Conservation (phyloP, 2,329 filamentous ascomycete species). For the Elsinoe arachidis region DNA sequence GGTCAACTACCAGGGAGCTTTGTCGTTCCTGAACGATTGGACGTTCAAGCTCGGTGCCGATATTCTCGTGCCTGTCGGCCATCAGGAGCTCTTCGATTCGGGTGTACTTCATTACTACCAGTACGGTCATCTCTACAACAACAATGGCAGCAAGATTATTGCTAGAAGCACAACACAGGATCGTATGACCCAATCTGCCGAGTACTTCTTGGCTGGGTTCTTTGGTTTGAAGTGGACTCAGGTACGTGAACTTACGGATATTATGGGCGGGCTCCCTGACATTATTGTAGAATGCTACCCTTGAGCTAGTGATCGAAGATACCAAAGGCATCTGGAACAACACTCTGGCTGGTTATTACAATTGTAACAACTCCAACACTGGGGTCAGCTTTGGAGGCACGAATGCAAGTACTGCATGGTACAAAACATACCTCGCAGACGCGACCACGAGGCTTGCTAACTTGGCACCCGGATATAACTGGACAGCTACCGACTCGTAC, state of each 20-base stretch:
- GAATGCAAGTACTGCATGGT: slow-evolving; percentile 52
- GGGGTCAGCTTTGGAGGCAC: slow-evolving; percentile 41
- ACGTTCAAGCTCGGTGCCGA: slow-evolving; percentile 60
- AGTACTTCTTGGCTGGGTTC: slow-evolving; percentile 72
- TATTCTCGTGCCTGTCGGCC: slow-evolving; percentile 63
- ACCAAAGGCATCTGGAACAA: slow-evolving; percentile 47
- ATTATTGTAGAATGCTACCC: slow-evolving; percentile 52
- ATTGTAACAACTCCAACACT: slow-evolving; percentile 53
- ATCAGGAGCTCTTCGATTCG: slow-evolving; percentile 64
- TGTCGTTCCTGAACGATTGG: slow-evolving; percentile 63
- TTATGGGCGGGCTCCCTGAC: neutral
- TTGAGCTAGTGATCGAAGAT: slow-evolving; percentile 63
- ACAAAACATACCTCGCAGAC: slow-evolving; percentile 54
- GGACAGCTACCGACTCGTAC: slow-evolving; percentile 56
- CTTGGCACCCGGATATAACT: slow-evolving; percentile 39
- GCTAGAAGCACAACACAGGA: slow-evolving; percentile 67
- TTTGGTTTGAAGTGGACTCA: slow-evolving; percentile 65
- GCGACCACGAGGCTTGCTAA: slow-evolving; percentile 52
- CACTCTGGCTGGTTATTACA: slow-evolving; percentile 57
- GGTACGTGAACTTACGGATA: neutral
- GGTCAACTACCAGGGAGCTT: slow-evolving; percentile 48
- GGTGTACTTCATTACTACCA: slow-evolving; percentile 64
- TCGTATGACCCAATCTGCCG: slow-evolving; percentile 67
- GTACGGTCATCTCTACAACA: slow-evolving; percentile 59
- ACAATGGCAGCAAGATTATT: slow-evolving; percentile 63